Percentiles rank a stretch among this genome's conserved stretches.
Conservation (phyloP, 202 grass and related monocot genomes). For the Dendrocalamus latiflorus region DNA sequence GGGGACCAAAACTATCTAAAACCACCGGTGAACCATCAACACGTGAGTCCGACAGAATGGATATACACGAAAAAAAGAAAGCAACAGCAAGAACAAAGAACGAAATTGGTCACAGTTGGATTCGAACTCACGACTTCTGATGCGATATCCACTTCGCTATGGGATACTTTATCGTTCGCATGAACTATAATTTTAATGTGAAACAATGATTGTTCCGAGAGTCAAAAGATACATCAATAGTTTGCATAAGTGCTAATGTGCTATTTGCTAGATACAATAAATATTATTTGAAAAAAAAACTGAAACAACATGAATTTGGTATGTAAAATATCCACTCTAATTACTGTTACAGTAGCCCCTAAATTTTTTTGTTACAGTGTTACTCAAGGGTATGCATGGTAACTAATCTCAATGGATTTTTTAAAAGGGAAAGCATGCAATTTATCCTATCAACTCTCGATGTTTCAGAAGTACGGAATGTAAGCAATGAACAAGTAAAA, state of each 20-base stretch:
- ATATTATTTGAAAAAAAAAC: not conserved
- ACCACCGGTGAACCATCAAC: not conserved
- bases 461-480: too few relatives aligned
- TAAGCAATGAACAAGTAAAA: too few relatives aligned
- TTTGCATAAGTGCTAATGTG: not conserved
- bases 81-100: not conserved
- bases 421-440: too few relatives aligned
- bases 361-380: too few relatives aligned
- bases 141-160: too few relatives aligned
- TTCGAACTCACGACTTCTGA: not conserved
- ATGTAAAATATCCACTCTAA: not conserved
- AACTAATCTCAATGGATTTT: too few relatives aligned
- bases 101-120: not conserved
- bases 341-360: not conserved
- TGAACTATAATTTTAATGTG: not conserved
- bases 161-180: not conserved
- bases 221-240: not conserved
- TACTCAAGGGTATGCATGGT: too few relatives aligned
- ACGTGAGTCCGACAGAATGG: not conserved
- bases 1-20: not conserved
- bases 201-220: not conserved
- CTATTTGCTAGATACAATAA: not conserved
- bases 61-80: not conserved
- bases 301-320: not conserved
- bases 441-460: too few relatives aligned